Base-by-base conservation (phyloP, 345 rosid genomes). In the Citrus mangshanensis region DNA sequence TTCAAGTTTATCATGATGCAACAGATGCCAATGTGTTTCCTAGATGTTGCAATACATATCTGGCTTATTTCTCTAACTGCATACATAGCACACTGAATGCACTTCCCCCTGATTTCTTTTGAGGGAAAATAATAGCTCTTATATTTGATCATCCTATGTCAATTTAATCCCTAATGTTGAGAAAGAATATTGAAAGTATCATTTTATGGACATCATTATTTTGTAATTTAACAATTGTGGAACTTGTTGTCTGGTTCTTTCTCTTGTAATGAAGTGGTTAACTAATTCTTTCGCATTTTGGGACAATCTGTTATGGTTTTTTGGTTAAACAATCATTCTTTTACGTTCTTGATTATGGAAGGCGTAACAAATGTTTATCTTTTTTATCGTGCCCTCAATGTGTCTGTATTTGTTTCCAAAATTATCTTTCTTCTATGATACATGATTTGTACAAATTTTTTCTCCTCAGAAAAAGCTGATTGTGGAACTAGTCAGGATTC, bases 401-500 rank as follows among this genome's bases (percentile, higher is more conserved):
- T 65, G 32, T 22, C 8, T 32, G 24, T 32, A 16, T 49, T 78
- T 73, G 46, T 63, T 60, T 77, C 32, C 38, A 14, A 18, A 58
- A 59, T 74, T 70, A 27, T 55, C 51, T 78, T 78, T 51, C 55
- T 37, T 24, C 9, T 16, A 21, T 35, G 70, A 58, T 77, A 38
- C 25, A 16, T 76, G 38, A 38, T 58, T 81, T 71, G 68, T 80
- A 46, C 69, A 55, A 19, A 55, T 75, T 28, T 46, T 70, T 68
- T 49, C 77, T 62, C 79, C 55, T 77, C 91, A 96, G 99, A 87
- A 90, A 80, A 91, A 93, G 79, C 90, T 96, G 65, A 89, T 93
- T 81, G 90, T 91, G 72, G 92, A 96, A 85, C 88, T 96, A 66
- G 93, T 96, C 78, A 91, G 86, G 82, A 91, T 93, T 81, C 98